phyloP scores from a whole-genome alignment of 73 alveolate species.

The Symbiodinium pilosum region DNA sequence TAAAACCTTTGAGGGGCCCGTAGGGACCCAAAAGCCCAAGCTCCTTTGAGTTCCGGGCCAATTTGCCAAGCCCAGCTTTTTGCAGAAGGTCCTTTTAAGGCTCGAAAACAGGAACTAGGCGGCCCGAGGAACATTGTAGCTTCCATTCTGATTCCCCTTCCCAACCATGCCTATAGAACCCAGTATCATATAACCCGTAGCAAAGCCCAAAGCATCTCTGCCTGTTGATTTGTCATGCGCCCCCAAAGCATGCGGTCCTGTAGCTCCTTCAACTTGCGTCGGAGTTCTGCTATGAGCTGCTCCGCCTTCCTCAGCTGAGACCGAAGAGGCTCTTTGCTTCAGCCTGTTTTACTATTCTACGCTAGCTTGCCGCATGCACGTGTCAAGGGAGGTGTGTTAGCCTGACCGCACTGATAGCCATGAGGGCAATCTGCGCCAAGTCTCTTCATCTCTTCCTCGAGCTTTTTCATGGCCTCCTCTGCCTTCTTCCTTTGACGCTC shows the following conservation, averaged over 20 bases:
- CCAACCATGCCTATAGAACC: no score
- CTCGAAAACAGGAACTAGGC: background rate
- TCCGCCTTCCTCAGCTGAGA: background rate
- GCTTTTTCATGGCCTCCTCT: conserved; percentile 68
- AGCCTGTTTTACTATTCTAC: no score
- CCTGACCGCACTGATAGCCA: no score
- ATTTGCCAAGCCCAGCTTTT: conserved; percentile 67
- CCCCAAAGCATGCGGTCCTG: background rate
- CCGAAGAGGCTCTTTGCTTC: no score
- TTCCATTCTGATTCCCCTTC: background rate
- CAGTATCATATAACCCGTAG: no score
- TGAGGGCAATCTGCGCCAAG: background rate
- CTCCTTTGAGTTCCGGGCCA: background rate
- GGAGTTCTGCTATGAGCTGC: conserved; percentile 67
- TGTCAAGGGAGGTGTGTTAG: no score
- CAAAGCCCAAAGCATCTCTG: no score
- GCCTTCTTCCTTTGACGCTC: conserved; percentile 69
- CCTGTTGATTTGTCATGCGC: no score
- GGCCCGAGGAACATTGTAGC: no score
- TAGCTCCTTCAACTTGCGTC: conserved; percentile 42
- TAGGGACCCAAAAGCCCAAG: no score
- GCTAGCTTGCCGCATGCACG: no score
- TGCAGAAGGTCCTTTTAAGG: conserved; percentile 34
- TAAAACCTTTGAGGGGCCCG: no score
- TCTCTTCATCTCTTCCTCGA: conserved; percentile 49